These are phyloP conservation scores for Cynanchum wilfordii DNA, from an alignment of 257 asterid genomes.

Conservation along the genomic window DNA sequence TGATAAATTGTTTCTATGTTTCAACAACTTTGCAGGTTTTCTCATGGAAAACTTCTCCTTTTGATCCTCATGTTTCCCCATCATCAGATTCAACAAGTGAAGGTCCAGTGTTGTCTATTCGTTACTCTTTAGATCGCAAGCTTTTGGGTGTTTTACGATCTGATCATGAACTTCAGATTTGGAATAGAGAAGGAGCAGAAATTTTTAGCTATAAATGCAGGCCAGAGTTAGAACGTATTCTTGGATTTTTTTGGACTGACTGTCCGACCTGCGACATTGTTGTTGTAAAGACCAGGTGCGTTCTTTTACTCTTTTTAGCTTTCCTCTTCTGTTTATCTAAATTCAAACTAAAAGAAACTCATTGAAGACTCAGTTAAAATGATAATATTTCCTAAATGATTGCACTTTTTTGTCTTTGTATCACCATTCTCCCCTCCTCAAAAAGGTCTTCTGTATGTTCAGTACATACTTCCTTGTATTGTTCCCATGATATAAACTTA, in stretches of 20 bases:
- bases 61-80: constrained; percentile 55
- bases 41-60: constrained; percentile 82
- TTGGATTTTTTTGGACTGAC: constrained; percentile 96
- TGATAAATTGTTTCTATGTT: constrained; percentile 16
- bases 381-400: neutral
- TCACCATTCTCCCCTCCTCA: neutral
- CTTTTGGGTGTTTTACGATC: constrained; percentile 91
- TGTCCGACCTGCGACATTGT: constrained; percentile 71
- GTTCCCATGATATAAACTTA: neutral
- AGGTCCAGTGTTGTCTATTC: constrained; percentile 75
- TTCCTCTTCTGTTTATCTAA: constrained; percentile 4
- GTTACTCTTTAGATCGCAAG: constrained; percentile 78
- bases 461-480: neutral
- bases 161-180: constrained; percentile 65
- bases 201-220: constrained; percentile 60
- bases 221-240: constrained; percentile 68
- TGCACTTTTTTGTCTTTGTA: neutral
- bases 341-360: neutral
- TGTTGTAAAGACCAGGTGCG: constrained; percentile 83
- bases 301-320: constrained; percentile 7
- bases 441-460: neutral
- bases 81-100: constrained; percentile 64
- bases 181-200: constrained; percentile 67
- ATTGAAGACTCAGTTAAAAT: neutral
- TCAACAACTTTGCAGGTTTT: constrained; percentile 43